phyloP scores from a whole-genome alignment of 768 basidiomycete species.

The Strobilomyces echinocephalus region DNA sequence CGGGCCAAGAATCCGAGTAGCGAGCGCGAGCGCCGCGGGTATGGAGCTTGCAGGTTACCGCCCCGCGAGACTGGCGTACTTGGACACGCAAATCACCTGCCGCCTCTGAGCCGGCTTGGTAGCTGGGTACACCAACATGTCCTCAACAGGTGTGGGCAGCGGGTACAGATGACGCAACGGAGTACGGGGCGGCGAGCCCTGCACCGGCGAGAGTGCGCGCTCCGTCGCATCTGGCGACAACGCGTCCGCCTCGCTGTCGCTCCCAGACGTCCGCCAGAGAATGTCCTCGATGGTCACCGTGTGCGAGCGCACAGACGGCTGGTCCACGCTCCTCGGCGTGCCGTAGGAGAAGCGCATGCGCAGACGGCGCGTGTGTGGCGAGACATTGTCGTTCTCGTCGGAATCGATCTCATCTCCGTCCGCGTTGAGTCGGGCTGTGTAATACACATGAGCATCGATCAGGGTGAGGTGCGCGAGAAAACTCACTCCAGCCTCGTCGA shows the following conservation, averaged over 20 bases:
- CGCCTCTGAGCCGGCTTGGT: constrained; percentile 7
- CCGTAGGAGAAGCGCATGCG: constrained; percentile 34
- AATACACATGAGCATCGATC: constrained; percentile 4
- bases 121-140: constrained; percentile 39
- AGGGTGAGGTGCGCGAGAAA: neutral
- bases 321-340: constrained; percentile 12
- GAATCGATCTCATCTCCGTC: constrained; percentile 63
- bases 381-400: constrained; percentile 48
- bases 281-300: constrained; percentile 25
- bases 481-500: constrained; percentile 33
- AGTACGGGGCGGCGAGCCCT: constrained; percentile 11
- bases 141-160: constrained; percentile 51
- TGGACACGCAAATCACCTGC: constrained; percentile 20
- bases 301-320: constrained; percentile 28
- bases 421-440: constrained; percentile 35
- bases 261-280: constrained; percentile 23
- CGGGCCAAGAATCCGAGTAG: neutral
- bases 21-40: neutral
- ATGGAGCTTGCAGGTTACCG: constrained; percentile 25
- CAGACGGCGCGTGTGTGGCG: constrained; percentile 50
- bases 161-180: constrained; percentile 36
- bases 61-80: constrained; percentile 30
- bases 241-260: constrained; percentile 18
- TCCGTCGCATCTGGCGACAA: constrained; percentile 21
- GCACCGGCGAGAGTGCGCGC: constrained; percentile 10